These are phyloP conservation scores for Pyrus hybrid DNA, from an alignment of 331 rosid species.

Conservation along the genomic window DNA sequence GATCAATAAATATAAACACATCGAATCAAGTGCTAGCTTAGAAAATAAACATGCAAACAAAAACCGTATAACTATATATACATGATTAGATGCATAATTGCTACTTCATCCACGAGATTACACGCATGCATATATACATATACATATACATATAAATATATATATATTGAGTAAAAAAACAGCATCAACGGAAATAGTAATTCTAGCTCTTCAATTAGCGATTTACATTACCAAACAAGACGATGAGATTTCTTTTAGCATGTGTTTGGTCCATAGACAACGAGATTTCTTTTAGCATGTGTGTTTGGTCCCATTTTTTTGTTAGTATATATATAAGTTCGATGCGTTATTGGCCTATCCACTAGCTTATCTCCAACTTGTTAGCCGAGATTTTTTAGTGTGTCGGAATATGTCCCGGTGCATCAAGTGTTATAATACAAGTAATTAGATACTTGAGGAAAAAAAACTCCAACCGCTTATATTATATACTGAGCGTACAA, in stretches of 20 bases:
- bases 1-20: background rate
- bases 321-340: no score
- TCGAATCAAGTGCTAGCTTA: background rate
- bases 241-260: background rate
- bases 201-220: background rate
- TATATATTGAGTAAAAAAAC: no score
- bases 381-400: no score
- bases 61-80: background rate
- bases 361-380: slow-evolving; percentile 8
- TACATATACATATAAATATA: no score
- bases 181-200: background rate
- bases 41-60: background rate
- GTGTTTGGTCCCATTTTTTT: background rate
- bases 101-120: no score
- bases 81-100: background rate
- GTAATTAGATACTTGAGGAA: no score
- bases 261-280: no score
- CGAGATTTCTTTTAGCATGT: background rate
- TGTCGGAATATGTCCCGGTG: rapidly evolving
- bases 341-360: background rate
- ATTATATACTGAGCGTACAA: no score
- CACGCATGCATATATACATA: no score
- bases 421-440: no score
- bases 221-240: background rate
- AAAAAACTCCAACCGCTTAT: no score